A percentile compares a stretch with the other conserved stretches of the same genome.
Evolutionary conservation across 2,329 filamentous ascomycete genomes (phyloP).

Genomic region (Aureobasidium sp.): DNA sequence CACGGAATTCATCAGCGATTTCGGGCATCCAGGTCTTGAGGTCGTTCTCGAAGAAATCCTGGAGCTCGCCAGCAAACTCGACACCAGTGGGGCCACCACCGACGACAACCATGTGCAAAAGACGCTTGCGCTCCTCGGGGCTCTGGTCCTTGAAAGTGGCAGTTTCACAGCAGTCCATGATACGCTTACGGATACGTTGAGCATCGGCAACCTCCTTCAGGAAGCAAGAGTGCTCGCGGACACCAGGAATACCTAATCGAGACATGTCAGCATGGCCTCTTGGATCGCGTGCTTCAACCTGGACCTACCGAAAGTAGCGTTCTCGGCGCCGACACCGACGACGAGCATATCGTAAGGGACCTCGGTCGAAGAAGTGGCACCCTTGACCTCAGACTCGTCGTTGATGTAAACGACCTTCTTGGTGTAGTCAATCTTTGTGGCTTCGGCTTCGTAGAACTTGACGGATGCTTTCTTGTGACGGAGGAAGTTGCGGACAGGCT

Average conservation of each 20-base stretch:
- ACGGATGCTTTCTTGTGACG: slow-evolving; percentile 89
- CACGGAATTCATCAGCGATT: slow-evolving; percentile 89
- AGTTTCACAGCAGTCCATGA: slow-evolving; percentile 99
- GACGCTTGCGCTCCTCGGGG: slow-evolving; percentile 78
- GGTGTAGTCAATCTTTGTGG: slow-evolving; percentile 88
- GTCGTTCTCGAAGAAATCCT: slow-evolving; percentile 98
- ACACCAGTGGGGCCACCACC: slow-evolving; percentile 92
- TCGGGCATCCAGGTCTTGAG: slow-evolving; percentile 97
- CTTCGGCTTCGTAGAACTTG: slow-evolving; percentile 97
- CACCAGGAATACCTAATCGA: slow-evolving; percentile 68
- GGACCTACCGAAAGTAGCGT: slow-evolving; percentile 80
- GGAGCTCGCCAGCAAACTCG: slow-evolving; percentile 95
- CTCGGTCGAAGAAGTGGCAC: slow-evolving; percentile 71
- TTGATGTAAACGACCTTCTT: slow-evolving; percentile 82
- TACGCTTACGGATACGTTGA: slow-evolving; percentile 92
- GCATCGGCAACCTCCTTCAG: slow-evolving; percentile 97
- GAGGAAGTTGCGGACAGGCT: slow-evolving; percentile 92
- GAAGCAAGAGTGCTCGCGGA: slow-evolving; percentile 93
- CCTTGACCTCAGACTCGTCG: slow-evolving; percentile 90
- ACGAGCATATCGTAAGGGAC: slow-evolving; percentile 98
- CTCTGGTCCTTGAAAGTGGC: slow-evolving; percentile 96
- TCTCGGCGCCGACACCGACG: slow-evolving; percentile 93
- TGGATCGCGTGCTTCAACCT: background rate
- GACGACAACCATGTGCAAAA: slow-evolving; percentile 90
- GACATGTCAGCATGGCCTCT: background rate